Base-by-base conservation (phyloP, 2,329 filamentous ascomycete species). In the Claviceps quebecensis region DNA sequence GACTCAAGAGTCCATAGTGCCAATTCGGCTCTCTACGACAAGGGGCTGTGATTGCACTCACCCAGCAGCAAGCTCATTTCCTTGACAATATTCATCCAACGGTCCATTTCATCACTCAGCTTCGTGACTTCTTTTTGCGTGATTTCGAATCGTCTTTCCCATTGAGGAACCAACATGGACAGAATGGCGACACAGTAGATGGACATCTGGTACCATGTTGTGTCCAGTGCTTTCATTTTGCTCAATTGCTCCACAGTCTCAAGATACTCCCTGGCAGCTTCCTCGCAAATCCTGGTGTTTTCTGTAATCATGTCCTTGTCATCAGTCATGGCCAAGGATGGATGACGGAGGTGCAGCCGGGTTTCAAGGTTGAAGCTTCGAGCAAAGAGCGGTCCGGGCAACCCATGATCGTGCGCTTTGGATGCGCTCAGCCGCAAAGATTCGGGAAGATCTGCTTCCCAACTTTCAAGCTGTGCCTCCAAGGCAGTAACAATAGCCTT, bases 141-240 rank as follows among this genome's bases (percentile, higher is more conserved):
- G 11, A 80, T 77, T 9, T 77, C 72, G 47, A 78, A 77, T 34
- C 83, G 74, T 47, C 82, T 76, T 61, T 87, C 78, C 71, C 80
- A 86, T 51, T 82, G 76, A 1, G 79, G 78, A 46, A 85, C 86
- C 0, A 91, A 68, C 14, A 78, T 81, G 0, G 84, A 85, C 58
- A 88, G 86, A 52, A 87, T 81, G 26, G 84, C 84, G 44, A 83
- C 80, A 13, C 86, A 74, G 60, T 86, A 87, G 5, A 86, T 76
- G 0, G 85, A 82, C 47, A 80, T 74, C 47, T 84, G 83, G 58
- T 86, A 85, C 84, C 86, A 90, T 1, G 85, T 87, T 1, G 84
- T 86, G 60, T 91, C 86, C 4, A 90, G 68, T 45, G 80, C 81
- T 60, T 84, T 86, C 52, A 81, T 70, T 57, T 73, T 74, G 53